phyloP scores from a whole-genome alignment of 148 eudicot species.

The Fagopyrum esculentum region DNA sequence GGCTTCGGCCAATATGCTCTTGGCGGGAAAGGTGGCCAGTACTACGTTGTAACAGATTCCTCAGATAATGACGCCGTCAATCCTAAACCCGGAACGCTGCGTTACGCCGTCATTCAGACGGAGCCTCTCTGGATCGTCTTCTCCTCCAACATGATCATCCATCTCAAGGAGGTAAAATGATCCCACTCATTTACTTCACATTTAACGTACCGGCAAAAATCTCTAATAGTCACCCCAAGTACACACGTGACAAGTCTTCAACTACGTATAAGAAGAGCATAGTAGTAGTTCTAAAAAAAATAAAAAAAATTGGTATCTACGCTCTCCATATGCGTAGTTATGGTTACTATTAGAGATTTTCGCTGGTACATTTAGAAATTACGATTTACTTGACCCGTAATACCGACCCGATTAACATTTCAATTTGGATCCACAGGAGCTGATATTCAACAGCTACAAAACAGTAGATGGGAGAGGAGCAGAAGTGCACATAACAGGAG shows the following conservation, averaged over 20 bases:
- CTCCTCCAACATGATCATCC: constrained; percentile 68
- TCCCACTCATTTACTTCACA: not conserved
- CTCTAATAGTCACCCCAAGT: too few relatives aligned
- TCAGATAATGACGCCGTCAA: constrained; percentile 69
- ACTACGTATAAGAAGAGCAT: too few relatives aligned
- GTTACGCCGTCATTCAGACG: constrained; percentile 67
- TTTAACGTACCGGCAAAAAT: too few relatives aligned
- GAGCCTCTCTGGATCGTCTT: constrained; percentile 90
- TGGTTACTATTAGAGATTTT: too few relatives aligned
- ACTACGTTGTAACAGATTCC: constrained; percentile 68
- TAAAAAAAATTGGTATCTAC: too few relatives aligned
- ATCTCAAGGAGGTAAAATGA: constrained; percentile 37
- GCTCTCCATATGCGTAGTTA: too few relatives aligned
- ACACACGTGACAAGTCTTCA: too few relatives aligned
- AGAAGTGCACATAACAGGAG: constrained; percentile 68
- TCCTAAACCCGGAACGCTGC: constrained; percentile 76
- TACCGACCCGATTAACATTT: not conserved
- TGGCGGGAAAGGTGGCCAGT: constrained; percentile 84
- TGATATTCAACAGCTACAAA: constrained; percentile 77
- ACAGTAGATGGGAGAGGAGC: constrained; percentile 86
- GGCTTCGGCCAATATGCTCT: constrained; percentile 83
- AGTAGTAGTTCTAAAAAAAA: too few relatives aligned
- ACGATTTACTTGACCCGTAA: not conserved
- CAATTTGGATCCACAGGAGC: constrained; percentile 28
- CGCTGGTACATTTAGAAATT: too few relatives aligned